A percentile compares a stretch with the other conserved stretches of the same genome.
These are phyloP conservation scores for Calocera cornea DNA, from an alignment of 768 basidiomycete species.

Conservation along the genomic window DNA sequence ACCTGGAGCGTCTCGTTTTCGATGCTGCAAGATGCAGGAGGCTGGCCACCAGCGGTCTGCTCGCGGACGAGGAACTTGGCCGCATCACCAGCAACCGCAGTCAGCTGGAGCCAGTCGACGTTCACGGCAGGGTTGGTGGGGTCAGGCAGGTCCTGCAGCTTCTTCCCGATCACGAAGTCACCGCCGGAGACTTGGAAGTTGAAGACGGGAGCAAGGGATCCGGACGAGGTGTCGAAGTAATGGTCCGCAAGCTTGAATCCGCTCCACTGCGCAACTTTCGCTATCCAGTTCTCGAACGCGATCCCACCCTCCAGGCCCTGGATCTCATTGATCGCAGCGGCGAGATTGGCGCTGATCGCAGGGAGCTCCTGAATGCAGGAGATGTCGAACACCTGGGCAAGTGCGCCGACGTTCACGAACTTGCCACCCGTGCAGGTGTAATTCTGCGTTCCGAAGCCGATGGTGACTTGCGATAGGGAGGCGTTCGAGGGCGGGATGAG, in stretches of 20 bases:
- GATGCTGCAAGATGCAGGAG: conserved; percentile 34
- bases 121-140: conserved; percentile 22
- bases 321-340: conserved; percentile 11
- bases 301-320: conserved; percentile 6
- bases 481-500: conserved; percentile 15
- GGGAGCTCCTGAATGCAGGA: conserved; percentile 32
- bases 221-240: background rate
- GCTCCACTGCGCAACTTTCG: background rate
- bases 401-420: conserved; percentile 20
- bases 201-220: background rate
- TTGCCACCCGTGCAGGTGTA: background rate
- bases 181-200: background rate
- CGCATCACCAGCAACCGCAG: conserved; percentile 34
- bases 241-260: conserved; percentile 2
- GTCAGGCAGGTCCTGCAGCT: background rate
- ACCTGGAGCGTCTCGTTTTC: conserved; percentile 19
- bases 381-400: conserved; percentile 43
- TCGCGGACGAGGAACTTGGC: conserved; percentile 41
- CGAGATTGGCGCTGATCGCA: conserved; percentile 7
- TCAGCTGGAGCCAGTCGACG: conserved; percentile 45
- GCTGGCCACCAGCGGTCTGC: conserved; percentile 43
- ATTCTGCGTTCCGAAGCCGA: conserved; percentile 18
- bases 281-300: conserved; percentile 5
- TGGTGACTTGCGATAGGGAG: conserved; percentile 10
- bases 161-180: conserved; percentile 1